These are phyloP conservation scores for Biscogniauxia mediterranea DNA, from an alignment of 2,329 filamentous ascomycete genomes.

Conservation along the genomic window DNA sequence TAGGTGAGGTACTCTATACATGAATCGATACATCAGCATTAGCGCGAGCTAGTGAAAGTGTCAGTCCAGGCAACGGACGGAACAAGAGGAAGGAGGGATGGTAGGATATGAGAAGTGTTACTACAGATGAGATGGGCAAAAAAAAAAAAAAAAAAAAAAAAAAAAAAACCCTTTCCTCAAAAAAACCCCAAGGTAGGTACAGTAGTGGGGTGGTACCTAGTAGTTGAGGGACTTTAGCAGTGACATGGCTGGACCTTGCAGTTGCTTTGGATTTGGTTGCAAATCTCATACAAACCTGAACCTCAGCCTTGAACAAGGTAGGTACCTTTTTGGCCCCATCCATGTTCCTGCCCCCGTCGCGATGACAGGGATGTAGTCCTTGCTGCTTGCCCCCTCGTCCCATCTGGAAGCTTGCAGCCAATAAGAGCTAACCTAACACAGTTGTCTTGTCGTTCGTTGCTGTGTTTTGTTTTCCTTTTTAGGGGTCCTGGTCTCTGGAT, in stretches of 20 bases:
- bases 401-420: conserved; percentile 17
- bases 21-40: neutral
- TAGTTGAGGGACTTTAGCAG: conserved; percentile 15
- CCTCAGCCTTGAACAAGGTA: neutral
- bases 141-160: conserved; percentile 2
- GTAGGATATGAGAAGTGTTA: no score
- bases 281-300: neutral
- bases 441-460: conserved; percentile 9
- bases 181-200: conserved; percentile 1
- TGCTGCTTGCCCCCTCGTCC: conserved; percentile 20
- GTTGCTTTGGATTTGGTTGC: neutral
- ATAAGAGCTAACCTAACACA: conserved; percentile 4
- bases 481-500: conserved; percentile 12
- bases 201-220: neutral
- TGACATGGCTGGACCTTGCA: conserved; percentile 17
- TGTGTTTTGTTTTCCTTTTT: conserved; percentile 12
- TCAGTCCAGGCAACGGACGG: neutral
- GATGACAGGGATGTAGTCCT: conserved; percentile 15
- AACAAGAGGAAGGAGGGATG: neutral
- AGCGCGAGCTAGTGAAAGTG: neutral
- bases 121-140: neutral
- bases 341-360: conserved; percentile 7
- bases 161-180: conserved; percentile 3
- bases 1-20: neutral
- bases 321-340: conserved; percentile 1